phyloP scores from a whole-genome alignment of 306 rosid genomes.

The Urtica urens region DNA sequence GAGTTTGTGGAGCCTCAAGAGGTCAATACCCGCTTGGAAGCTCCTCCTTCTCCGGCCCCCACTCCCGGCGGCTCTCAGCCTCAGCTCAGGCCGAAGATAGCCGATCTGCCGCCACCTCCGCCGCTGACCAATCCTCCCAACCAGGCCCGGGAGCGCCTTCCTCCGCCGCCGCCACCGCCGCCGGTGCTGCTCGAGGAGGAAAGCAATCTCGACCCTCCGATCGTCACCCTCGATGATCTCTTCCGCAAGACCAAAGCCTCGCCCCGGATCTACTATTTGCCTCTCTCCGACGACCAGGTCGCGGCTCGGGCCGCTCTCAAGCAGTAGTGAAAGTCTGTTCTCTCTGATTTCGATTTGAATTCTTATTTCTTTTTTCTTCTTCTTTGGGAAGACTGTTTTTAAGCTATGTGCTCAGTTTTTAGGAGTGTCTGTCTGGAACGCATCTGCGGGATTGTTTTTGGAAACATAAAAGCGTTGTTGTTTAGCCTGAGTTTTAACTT shows the following conservation, averaged over 20 bases:
- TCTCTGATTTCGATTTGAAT: too few relatives aligned
- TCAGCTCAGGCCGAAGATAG: constrained; percentile 27
- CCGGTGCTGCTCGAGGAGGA: constrained; percentile 59
- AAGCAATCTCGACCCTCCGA: constrained; percentile 66
- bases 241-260: constrained; percentile 81
- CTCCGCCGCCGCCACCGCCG: constrained; percentile 83
- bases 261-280: constrained; percentile 90
- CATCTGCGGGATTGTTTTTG: too few relatives aligned
- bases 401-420: too few relatives aligned
- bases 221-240: constrained; percentile 84
- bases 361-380: too few relatives aligned
- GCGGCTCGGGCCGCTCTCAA: constrained; percentile 42
- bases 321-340: constrained; percentile 24
- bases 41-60: constrained; percentile 44
- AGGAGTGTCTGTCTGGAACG: too few relatives aligned
- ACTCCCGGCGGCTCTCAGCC: constrained; percentile 25
- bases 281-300: constrained; percentile 80
- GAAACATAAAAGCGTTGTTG: too few relatives aligned
- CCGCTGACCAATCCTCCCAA: constrained; percentile 42
- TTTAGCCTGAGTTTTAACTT: too few relatives aligned
- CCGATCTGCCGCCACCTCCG: constrained; percentile 40
- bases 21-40: constrained; percentile 55
- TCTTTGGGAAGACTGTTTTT: too few relatives aligned
- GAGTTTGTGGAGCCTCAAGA: constrained; percentile 88
- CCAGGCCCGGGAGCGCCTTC: constrained; percentile 51